Percentiles rank a stretch among this genome's conserved stretches.
These are phyloP conservation scores for Chlamydomonas schloesseri DNA, from an alignment of 139 green algal species.

Conservation along the genomic window DNA sequence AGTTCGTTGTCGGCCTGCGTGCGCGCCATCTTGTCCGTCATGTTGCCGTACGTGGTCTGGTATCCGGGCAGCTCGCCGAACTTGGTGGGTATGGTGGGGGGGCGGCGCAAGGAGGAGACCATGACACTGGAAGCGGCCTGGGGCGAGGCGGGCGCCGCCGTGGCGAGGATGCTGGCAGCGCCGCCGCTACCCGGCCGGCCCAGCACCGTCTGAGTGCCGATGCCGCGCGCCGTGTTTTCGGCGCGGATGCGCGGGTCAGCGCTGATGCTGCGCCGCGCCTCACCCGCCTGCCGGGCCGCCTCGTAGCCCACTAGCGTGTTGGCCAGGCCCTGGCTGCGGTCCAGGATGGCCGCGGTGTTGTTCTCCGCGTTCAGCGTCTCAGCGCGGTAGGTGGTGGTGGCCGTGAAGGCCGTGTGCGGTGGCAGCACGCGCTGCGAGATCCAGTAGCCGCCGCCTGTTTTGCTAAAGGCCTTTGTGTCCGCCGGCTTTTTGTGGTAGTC, in stretches of 20 bases:
- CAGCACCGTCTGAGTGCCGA: conserved; percentile 21
- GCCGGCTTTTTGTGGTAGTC: conserved; percentile 35
- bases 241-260: conserved; percentile 16
- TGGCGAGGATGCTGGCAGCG: conserved; percentile 13
- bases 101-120: conserved; percentile 13
- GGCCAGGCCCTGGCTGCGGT: conserved; percentile 28
- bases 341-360: conserved; percentile 50
- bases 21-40: conserved; percentile 17
- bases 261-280: conserved; percentile 28
- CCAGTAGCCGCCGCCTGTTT: conserved; percentile 64
- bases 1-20: background rate
- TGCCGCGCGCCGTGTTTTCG: background rate
- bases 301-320: conserved; percentile 54
- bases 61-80: conserved; percentile 57
- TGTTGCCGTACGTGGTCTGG: conserved; percentile 48
- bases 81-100: conserved; percentile 33
- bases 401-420: conserved; percentile 46
- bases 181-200: conserved; percentile 6
- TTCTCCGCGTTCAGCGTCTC: conserved; percentile 54
- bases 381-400: conserved; percentile 61
- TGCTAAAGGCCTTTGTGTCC: conserved; percentile 43
- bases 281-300: conserved; percentile 30
- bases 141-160: background rate
- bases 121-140: conserved; percentile 1
- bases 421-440: conserved; percentile 26